Evolutionary conservation across 2,329 filamentous ascomycete species (phyloP).

Genomic region (Colletotrichum liaoningense): DNA sequence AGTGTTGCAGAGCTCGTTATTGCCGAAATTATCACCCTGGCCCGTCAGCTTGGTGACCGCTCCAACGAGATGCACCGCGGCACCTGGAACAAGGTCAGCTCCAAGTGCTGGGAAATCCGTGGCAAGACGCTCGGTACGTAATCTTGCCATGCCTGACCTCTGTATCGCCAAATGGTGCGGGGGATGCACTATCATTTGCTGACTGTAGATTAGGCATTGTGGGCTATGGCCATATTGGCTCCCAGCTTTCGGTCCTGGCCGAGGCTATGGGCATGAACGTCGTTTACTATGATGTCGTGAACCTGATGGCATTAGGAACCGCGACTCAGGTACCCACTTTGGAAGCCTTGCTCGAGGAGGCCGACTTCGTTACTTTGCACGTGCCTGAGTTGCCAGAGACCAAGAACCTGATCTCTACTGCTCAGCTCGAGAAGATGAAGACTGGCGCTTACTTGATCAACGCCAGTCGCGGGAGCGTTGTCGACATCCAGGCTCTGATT

Average conservation of each 20-base stretch:
- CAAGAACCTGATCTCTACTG: slow-evolving; percentile 86
- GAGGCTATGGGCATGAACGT: slow-evolving; percentile 99
- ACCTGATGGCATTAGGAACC: slow-evolving; percentile 93
- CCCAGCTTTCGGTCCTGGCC: slow-evolving; percentile 92
- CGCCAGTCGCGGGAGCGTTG: slow-evolving; percentile 91
- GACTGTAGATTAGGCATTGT: slow-evolving; percentile 75
- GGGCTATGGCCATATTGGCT: slow-evolving; percentile 97
- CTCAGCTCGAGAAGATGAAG: slow-evolving; percentile 90
- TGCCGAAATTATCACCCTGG: slow-evolving; percentile 89
- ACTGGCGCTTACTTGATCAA: slow-evolving; percentile 94
- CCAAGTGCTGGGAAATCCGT: slow-evolving; percentile 96
- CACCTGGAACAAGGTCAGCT: slow-evolving; percentile 98
- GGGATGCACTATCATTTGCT: slow-evolving; percentile 8
- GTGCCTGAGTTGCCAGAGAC: slow-evolving; percentile 95
- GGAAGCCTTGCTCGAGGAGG: slow-evolving; percentile 78
- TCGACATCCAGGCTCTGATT: slow-evolving; percentile 93
- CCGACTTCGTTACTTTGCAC: slow-evolving; percentile 95
- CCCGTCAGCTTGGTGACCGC: slow-evolving; percentile 91
- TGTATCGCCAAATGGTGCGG: background rate
- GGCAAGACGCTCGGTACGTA: slow-evolving; percentile 89
- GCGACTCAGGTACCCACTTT: slow-evolving; percentile 85
- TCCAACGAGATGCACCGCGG: slow-evolving; percentile 94
- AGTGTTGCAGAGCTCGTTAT: slow-evolving; percentile 98
- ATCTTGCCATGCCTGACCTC: background rate
- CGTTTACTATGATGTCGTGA: slow-evolving; percentile 96